A percentile compares a stretch with the other conserved stretches of the same genome.
These are phyloP conservation scores for Talaromyces adpressus DNA, from an alignment of 495 filamentous ascomycete species.

Conservation along the genomic window DNA sequence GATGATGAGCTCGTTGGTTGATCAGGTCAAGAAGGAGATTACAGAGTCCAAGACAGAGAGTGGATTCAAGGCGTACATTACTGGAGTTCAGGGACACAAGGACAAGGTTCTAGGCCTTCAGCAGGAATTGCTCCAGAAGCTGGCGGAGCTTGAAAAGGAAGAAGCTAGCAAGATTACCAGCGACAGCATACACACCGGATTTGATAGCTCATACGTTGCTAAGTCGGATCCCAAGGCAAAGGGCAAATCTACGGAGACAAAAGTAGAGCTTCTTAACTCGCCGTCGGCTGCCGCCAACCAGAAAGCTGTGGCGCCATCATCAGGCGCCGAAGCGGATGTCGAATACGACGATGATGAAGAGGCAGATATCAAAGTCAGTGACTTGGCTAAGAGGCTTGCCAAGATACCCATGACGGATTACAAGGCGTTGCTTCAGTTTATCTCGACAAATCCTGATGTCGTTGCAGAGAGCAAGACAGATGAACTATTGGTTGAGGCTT, in stretches of 20 bases:
- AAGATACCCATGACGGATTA: constrained; percentile 74
- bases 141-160: constrained; percentile 79
- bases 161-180: constrained; percentile 90
- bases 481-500: constrained; percentile 82
- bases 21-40: constrained; percentile 88
- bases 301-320: constrained; percentile 34
- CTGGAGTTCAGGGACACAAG: constrained; percentile 68
- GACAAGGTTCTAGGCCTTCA: constrained; percentile 73
- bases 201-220: constrained; percentile 71
- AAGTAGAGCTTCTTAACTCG: constrained; percentile 79
- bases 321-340: constrained; percentile 56
- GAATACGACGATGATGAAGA: constrained; percentile 53
- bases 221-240: constrained; percentile 48
- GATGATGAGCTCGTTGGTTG: constrained; percentile 89
- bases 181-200: constrained; percentile 85
- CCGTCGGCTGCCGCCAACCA: constrained; percentile 26
- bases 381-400: constrained; percentile 70
- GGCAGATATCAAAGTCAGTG: constrained; percentile 68
- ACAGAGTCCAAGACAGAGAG: constrained; percentile 59
- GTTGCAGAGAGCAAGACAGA: constrained; percentile 86
- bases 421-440: constrained; percentile 62
- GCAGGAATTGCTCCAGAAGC: constrained; percentile 59
- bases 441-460: constrained; percentile 65
- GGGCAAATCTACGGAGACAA: constrained; percentile 29
- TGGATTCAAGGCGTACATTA: constrained; percentile 63